These are phyloP conservation scores for Marasmius sp. DNA, from an alignment of 1,284 basidiomycete species.

Conservation along the genomic window DNA sequence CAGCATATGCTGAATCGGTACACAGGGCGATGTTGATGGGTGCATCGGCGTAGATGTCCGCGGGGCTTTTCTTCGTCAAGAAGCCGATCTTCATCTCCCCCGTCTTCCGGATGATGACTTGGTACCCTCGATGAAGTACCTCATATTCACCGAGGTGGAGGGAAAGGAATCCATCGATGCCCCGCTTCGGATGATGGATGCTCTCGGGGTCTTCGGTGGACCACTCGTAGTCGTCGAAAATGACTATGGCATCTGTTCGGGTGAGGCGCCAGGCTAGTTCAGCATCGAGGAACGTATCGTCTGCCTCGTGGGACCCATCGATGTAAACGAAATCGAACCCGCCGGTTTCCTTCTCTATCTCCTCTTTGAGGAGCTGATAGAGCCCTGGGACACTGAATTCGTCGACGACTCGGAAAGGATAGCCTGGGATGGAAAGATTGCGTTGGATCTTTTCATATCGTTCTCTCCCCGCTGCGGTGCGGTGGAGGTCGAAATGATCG, in stretches of 20 bases:
- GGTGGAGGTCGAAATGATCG: slow-evolving; percentile 58
- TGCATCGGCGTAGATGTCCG: slow-evolving; percentile 14
- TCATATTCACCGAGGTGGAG: slow-evolving; percentile 52
- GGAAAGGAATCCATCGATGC: slow-evolving; percentile 53
- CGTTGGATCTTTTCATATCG: slow-evolving; percentile 43
- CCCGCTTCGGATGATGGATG: slow-evolving; percentile 53
- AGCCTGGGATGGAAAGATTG: slow-evolving; percentile 47
- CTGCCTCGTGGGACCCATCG: slow-evolving; percentile 59
- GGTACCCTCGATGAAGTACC: slow-evolving; percentile 41
- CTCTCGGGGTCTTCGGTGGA: slow-evolving; percentile 45
- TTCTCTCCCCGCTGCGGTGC: slow-evolving; percentile 46
- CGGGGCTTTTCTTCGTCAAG: slow-evolving; percentile 22
- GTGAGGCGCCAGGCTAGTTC: slow-evolving; percentile 60
- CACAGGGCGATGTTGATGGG: slow-evolving; percentile 49
- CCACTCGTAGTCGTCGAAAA: slow-evolving; percentile 64
- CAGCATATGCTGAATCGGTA: slow-evolving; percentile 44
- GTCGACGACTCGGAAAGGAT: slow-evolving; percentile 42
- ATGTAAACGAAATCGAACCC: slow-evolving; percentile 63
- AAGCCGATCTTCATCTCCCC: slow-evolving; percentile 57
- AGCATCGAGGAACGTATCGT: slow-evolving; percentile 59
- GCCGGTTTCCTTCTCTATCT: slow-evolving; percentile 31
- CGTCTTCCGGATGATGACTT: slow-evolving; percentile 51
- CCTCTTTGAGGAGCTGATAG: slow-evolving; percentile 47
- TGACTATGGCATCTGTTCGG: slow-evolving; percentile 46
- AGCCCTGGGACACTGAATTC: slow-evolving; percentile 57